Percentiles rank a stretch among this genome's conserved stretches.
Conservation (phyloP, 2,329 filamentous ascomycete species). For the Pseudogymnoascus sp. region DNA sequence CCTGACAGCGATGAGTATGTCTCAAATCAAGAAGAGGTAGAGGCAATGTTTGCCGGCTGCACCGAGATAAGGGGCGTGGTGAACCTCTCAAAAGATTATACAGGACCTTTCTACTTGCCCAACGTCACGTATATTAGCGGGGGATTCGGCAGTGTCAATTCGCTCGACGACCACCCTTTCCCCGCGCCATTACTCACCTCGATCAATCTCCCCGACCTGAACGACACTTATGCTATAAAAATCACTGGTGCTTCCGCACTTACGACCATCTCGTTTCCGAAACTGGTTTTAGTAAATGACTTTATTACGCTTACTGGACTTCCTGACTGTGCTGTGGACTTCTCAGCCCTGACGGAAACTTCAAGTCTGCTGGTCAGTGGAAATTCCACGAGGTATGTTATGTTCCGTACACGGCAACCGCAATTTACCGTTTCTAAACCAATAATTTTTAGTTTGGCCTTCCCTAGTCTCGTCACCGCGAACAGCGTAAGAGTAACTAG, state of each 20-base stretch:
- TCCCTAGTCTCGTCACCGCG: neutral
- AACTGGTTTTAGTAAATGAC: neutral
- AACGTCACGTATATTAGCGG: neutral
- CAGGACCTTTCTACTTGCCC: neutral
- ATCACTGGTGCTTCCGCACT: neutral
- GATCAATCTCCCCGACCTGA: neutral
- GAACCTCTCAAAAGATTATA: neutral
- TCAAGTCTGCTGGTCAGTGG: neutral
- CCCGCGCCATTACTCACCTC: neutral
- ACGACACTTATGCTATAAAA: neutral
- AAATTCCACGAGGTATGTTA: neutral
- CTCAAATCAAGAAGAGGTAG: neutral
- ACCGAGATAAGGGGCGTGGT: neutral
- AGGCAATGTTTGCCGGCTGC: neutral
- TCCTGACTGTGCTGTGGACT: neutral
- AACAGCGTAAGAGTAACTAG: neutral
- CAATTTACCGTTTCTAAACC: neutral
- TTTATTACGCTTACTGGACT: neutral
- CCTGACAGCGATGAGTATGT: neutral
- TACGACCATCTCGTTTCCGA: neutral
- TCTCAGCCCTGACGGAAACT: neutral
- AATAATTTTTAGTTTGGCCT: neutral
- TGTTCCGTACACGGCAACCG: neutral
- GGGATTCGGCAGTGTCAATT: neutral
- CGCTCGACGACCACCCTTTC: too few species aligned